Evolutionary conservation across 176 grass and related monocot species (phyloP), one percentile per base, ranked within the genome.

Genomic region (Guadua angustifolia): DNA sequence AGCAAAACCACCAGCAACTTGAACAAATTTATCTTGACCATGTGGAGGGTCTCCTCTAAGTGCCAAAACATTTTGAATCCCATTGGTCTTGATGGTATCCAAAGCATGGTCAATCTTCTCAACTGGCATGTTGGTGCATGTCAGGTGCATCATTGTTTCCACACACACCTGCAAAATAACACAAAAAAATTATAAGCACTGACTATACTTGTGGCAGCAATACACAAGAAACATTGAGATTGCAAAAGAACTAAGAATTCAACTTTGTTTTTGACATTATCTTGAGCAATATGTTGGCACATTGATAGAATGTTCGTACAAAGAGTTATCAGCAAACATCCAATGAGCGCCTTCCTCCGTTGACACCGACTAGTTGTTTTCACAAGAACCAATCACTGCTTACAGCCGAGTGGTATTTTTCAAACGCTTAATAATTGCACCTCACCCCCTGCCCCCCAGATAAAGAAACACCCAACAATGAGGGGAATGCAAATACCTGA

Each of bases 101-200:
- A 97, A 87, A 72, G 91, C 94, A 87, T 88, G 85, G 51, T 97
- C 89, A 36, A 97, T 97, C 79, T 97, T 93, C 86, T 97, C 94
- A 44, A 97, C 78, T 40, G 89, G 94, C 94, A 97, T 97, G 78
- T 97, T 97, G 59, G 91, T 97, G 79, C 94, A 97, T 82, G 94
- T 97, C 81, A 97, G 84, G 67, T 97, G 94, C 94, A 97, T 97
- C 94, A 97, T 97, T 68, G 94, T 90, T 91, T 97, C 94, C 56
- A 97, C 94, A 3, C 94, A 97, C 5, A 97, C 80, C 94, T 97
- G 60, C 57, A 84, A 76, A 85, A 83, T 52, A 53, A 6, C 49
- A 86, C 44, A 52, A 22, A 84, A 53, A 63, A 60, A 44, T 42
- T 78, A 74, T 7, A 75, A 35, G 0, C 14, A 57, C 58, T 17